Conservation (phyloP, 148 eudicot species). For the Dianthus caryophyllus region DNA sequence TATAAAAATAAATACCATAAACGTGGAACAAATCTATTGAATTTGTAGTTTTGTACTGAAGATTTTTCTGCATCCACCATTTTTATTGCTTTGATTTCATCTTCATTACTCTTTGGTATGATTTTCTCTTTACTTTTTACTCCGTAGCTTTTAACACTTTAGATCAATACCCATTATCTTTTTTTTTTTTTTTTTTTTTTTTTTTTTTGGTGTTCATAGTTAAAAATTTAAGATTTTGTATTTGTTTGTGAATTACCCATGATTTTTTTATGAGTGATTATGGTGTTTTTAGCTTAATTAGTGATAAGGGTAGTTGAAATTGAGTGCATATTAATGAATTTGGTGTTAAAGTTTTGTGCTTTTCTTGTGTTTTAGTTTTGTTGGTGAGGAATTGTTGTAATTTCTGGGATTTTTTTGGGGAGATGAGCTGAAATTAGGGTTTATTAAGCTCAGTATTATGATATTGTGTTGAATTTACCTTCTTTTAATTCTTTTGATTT, state of each 20-base stretch:
- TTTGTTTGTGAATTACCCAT: background rate
- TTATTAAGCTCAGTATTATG: background rate
- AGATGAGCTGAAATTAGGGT: slow-evolving; percentile 14
- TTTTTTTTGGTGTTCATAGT: background rate
- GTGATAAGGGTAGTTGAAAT: background rate
- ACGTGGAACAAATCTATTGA: background rate
- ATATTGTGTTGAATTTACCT: background rate
- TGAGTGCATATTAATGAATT: background rate
- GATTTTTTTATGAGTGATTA: background rate
- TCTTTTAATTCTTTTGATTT: background rate
- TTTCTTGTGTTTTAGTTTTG: background rate
- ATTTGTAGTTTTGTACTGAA: background rate
- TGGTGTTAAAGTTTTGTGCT: background rate
- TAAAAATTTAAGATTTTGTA: background rate
- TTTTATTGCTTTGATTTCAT: background rate
- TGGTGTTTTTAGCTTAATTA: background rate
- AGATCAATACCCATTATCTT: slow-evolving; percentile 10
- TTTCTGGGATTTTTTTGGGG: background rate
- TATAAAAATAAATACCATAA: background rate
- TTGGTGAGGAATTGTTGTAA: background rate
- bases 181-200: background rate
- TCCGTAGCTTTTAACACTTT: background rate
- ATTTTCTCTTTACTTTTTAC: background rate
- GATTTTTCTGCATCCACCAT: background rate
- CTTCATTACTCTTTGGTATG: background rate